Percentiles rank a stretch among this genome's conserved stretches.
phyloP scores from a whole-genome alignment of 768 basidiomycete genomes.

The Lepiota venenata region DNA sequence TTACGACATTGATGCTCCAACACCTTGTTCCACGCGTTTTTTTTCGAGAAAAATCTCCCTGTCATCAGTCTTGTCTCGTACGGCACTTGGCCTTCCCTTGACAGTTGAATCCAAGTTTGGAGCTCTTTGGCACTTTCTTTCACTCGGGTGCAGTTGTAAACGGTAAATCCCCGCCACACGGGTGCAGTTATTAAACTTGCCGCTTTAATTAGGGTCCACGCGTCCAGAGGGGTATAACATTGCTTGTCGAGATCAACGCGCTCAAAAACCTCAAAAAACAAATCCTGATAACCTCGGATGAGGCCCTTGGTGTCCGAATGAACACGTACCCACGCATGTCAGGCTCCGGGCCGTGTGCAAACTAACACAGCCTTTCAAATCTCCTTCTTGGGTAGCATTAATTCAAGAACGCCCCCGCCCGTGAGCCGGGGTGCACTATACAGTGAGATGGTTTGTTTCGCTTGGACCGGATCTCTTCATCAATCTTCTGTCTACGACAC shows the following conservation, averaged over 20 bases:
- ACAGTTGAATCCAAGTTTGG: neutral
- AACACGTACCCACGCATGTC: slow-evolving; percentile 5
- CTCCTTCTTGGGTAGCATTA: slow-evolving; percentile 11
- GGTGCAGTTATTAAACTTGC: slow-evolving; percentile 2
- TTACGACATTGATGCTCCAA: too few species aligned
- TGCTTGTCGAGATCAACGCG: neutral
- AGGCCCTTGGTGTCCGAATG: neutral
- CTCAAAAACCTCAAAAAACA: neutral
- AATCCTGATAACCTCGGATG: neutral
- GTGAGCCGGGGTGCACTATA: neutral
- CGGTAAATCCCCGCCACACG: neutral
- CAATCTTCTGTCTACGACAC: neutral
- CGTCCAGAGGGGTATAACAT: neutral
- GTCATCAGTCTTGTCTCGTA: neutral
- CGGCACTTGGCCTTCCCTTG: neutral
- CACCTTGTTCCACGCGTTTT: too few species aligned
- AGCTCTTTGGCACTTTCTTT: slow-evolving; percentile 11
- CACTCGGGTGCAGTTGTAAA: slow-evolving; percentile 9
- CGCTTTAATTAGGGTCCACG: slow-evolving; percentile 3
- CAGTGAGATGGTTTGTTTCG: slow-evolving; percentile 1
- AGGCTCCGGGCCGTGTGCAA: slow-evolving; percentile 2
- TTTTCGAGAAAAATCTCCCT: too few species aligned
- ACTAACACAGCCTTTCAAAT: neutral
- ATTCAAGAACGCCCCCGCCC: neutral
- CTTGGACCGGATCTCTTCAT: neutral